phyloP scores from a whole-genome alignment of 768 basidiomycete genomes.

The Wakefieldia striispora region DNA sequence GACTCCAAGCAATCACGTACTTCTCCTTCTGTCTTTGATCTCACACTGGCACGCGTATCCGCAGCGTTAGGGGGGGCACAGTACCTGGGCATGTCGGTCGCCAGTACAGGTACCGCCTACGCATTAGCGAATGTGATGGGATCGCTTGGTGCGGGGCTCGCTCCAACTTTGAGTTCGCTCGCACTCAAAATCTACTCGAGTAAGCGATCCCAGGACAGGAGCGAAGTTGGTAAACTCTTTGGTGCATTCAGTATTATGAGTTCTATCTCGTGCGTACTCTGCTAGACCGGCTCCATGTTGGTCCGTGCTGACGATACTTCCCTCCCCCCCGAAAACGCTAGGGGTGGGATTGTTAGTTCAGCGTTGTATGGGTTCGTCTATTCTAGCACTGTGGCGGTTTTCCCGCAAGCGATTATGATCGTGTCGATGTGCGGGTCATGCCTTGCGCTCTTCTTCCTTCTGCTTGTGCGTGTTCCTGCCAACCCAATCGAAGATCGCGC shows the following conservation, averaged over 20 bases:
- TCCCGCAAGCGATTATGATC: slow-evolving; percentile 70
- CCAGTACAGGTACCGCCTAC: slow-evolving; percentile 49
- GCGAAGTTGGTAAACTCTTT: slow-evolving; percentile 72
- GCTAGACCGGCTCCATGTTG: background rate
- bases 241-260: slow-evolving; percentile 77
- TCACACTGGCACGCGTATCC: slow-evolving; percentile 63
- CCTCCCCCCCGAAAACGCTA: slow-evolving; percentile 23
- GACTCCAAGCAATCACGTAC: background rate
- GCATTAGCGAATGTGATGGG: slow-evolving; percentile 46
- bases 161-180: slow-evolving; percentile 67
- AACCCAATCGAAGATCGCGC: background rate
- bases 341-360: slow-evolving; percentile 69
- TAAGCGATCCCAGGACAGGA: slow-evolving; percentile 40
- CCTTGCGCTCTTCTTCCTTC: slow-evolving; percentile 44
- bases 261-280: slow-evolving; percentile 51
- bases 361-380: slow-evolving; percentile 71
- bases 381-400: slow-evolving; percentile 63
- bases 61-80: slow-evolving; percentile 52
- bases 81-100: slow-evolving; percentile 49
- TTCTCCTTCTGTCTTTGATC: slow-evolving; percentile 56
- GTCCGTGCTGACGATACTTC: background rate
- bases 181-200: slow-evolving; percentile 63
- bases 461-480: slow-evolving; percentile 44
- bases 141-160: slow-evolving; percentile 61
- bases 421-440: slow-evolving; percentile 42